A percentile compares a stretch with the other conserved stretches of the same genome.
These are phyloP conservation scores for Betula pendula DNA, from an alignment of 306 rosid genomes.

Conservation along the genomic window DNA sequence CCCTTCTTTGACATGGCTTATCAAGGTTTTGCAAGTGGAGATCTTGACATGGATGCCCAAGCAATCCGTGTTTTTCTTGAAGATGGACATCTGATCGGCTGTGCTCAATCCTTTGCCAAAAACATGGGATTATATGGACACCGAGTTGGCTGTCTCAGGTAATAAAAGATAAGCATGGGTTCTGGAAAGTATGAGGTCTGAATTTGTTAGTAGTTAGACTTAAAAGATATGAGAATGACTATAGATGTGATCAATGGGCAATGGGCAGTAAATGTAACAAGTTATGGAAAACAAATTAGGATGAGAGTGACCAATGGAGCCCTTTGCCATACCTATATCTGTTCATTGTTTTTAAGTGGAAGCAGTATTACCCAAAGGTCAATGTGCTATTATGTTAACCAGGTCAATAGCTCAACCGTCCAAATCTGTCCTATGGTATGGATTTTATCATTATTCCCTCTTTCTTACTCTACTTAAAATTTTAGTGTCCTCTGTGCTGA, in stretches of 20 bases:
- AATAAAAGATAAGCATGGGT: background rate
- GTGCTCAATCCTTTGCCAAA: conserved; percentile 49
- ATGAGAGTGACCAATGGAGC: background rate
- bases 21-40: conserved; percentile 50
- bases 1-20: conserved; percentile 48
- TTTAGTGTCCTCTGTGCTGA: conserved; percentile 36
- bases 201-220: background rate
- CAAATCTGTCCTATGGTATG: background rate
- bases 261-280: background rate
- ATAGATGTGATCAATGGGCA: background rate
- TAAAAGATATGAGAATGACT: background rate
- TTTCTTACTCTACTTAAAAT: background rate
- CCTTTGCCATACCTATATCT: background rate
- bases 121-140: conserved; percentile 49
- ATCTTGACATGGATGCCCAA: conserved; percentile 41
- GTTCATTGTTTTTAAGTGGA: background rate
- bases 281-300: background rate
- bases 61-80: conserved; percentile 35
- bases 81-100: conserved; percentile 37
- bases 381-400: background rate
- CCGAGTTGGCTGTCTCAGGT: conserved; percentile 46
- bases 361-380: background rate
- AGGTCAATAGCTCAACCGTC: background rate
- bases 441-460: background rate
- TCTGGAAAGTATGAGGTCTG: background rate